Base-by-base conservation (phyloP, 2,329 filamentous ascomycete genomes). In the Penicillium sp. region DNA sequence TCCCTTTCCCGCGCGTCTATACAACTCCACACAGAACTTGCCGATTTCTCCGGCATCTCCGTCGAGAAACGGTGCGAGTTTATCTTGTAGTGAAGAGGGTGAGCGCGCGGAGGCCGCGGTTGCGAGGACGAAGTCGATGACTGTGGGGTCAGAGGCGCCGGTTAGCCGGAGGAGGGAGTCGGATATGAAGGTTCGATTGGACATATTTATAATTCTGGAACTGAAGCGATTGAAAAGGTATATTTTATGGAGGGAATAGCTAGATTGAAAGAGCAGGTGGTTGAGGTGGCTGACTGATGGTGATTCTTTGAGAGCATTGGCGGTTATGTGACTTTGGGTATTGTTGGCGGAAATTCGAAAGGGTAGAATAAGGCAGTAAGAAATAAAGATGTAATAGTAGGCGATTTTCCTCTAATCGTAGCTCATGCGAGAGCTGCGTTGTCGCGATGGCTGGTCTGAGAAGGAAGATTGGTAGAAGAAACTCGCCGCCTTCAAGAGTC, bases 121-220 rank as follows among this genome's bases (percentile, higher is more conserved):
- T 48, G 83, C 82, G 58, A 85, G 79, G 26, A 87, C 79, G 67
- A 86, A 87, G 73, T 87, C 85, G 64, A 86, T 75, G 54, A 85
- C 78, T 56, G 85, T 85, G 41, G 81, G 76, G 63, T 86, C 85
- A 45, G 84, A 85, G 52, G 81, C 84, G 64, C 84, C 84, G 44
- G 84, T 82, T 55, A 86, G 78, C 61, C 80, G 81, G 66, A 84
- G 78, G 59, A 85, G 77, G 59, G 82, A 79, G 69, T 85, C 83
- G 56, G 82, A 84, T n/a, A 80, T 72, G 60, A 79, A 80, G 15
- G 73, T 76, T 57, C 73, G 73, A 62, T 75, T 71, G 52, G 79
- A 76, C 78, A 80, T 80, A 13, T 56, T 72, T 30, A 55, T 35
- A 51, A 26, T 60, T 11, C n/a, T 41, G 13, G 2, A 41, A 15